Conservation (phyloP, 2,329 filamentous ascomycete species). For the Cladosporium sp. region DNA sequence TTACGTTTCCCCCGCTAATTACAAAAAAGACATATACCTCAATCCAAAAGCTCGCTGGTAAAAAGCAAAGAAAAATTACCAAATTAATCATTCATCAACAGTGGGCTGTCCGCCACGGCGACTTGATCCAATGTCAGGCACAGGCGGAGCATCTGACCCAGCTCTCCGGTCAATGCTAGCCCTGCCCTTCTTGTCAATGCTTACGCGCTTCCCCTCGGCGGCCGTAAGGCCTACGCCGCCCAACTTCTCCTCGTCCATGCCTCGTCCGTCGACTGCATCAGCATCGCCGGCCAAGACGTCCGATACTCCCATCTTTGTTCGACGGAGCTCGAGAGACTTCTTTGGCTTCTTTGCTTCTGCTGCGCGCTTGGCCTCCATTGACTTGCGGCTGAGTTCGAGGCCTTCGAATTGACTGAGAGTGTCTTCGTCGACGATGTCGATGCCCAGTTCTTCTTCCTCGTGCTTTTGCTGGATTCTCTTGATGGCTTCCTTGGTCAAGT, state of each 20-base stretch:
- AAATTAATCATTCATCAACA: not conserved
- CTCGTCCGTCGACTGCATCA: conserved; percentile 1
- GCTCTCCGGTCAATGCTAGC: conserved; percentile 6
- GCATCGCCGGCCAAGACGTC: conserved; percentile 2
- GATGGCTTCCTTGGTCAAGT: conserved; percentile 68
- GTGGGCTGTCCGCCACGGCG: not conserved
- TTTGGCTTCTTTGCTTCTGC: conserved; percentile 12
- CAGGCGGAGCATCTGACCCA: not conserved
- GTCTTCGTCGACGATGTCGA: conserved; percentile 15
- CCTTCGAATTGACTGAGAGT: conserved; percentile 12
- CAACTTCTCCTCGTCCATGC: not conserved
- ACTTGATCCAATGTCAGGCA: not conserved
- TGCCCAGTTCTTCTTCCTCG: conserved; percentile 4
- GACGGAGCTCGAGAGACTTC: conserved; percentile 5
- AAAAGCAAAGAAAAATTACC: not conserved
- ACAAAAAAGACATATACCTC: not conserved
- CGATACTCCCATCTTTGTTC: conserved; percentile 5
- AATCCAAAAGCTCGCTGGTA: not conserved
- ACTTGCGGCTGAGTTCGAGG: conserved; percentile 17
- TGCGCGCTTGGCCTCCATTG: conserved; percentile 17
- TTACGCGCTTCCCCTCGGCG: conserved; percentile 5
- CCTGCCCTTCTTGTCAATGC: conserved; percentile 14
- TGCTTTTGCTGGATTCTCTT: conserved; percentile 45
- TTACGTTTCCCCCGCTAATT: not conserved
- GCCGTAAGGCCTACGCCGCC: conserved; percentile 4